Evolutionary conservation across 768 basidiomycete species (phyloP), one percentile per base, ranked within the genome.

Genomic region (Leccinum pellstonianum): DNA sequence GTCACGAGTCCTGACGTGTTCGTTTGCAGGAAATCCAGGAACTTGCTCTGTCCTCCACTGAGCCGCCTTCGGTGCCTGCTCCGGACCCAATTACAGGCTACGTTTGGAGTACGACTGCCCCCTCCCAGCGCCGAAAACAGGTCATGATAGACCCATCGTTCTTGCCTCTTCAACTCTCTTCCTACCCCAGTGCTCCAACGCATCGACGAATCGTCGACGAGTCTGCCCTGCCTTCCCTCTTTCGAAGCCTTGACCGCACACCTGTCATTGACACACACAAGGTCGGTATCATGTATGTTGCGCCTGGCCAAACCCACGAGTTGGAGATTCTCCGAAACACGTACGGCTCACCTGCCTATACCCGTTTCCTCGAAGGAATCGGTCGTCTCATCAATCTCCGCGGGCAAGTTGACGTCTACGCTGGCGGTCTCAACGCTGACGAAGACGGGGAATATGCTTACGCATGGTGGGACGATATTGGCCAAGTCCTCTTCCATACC

Each of bases 401-500:
- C 17, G 93, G 92, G 10, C 94, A 96, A 72, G 81, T 89, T 10
- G 95, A 96, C 69, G 86, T 98, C 17, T 97, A 95, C 72, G 90
- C 91, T 3, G 97, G 95, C 8, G 93, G 94, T 4, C 81, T 98
- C 25, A 89, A 94, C 68, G 86, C 93, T 8, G 91, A 94, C 61
- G 85, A 90, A 67, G 95, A 99, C 68, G 97, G 97, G 14, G 91
- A 95, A 73, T 97, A 95, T 69, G 93, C 96, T 0, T 98, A 98
- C 70, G 94, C 95, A 0, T 99, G 96, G 95, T 97, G 95, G 93
- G 95, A 98, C 72, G 95, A 98, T 68, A 95, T 98, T 53, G 87
- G 90, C 4, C 95, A 98, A 70, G 86, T 97, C 61, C 81, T 98
- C 56, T 99, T 91, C 72, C 97, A 98, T 74, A 90, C 94, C 3